Conservation (phyloP, 2,329 filamentous ascomycete species). For the Curvularia sp. region DNA sequence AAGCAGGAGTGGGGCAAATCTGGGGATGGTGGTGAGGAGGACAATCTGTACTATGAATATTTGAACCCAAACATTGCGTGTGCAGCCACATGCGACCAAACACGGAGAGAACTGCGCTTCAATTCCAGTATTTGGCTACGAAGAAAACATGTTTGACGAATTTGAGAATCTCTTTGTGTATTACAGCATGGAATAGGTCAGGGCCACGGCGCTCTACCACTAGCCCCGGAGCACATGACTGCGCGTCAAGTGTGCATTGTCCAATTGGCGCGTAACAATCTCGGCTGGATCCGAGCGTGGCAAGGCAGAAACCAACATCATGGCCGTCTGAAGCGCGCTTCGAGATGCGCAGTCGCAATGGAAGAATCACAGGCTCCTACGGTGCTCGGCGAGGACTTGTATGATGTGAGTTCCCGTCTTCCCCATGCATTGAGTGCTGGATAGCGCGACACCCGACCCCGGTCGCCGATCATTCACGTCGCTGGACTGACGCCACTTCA, state of each 20-base stretch:
- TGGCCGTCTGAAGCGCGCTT: slow-evolving; percentile 10
- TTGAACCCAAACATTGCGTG: slow-evolving; percentile 18
- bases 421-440: slow-evolving; percentile 14
- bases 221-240: slow-evolving; percentile 23
- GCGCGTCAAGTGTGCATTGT: slow-evolving; percentile 17
- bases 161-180: neutral
- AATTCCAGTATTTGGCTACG: neutral
- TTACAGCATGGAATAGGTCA: neutral
- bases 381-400: slow-evolving; percentile 39
- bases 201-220: neutral
- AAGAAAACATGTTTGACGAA: neutral
- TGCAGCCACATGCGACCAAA: slow-evolving; percentile 9
- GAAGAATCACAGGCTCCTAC: slow-evolving; percentile 41
- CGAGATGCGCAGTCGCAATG: slow-evolving; percentile 33
- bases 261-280: slow-evolving; percentile 24
- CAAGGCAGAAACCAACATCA: slow-evolving; percentile 29
- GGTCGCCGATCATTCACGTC: slow-evolving; percentile 38
- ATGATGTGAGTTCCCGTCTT: slow-evolving; percentile 45
- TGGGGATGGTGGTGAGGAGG: slow-evolving; percentile 1
- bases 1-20: neutral
- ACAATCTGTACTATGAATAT: slow-evolving; percentile 7
- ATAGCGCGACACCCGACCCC: slow-evolving; percentile 32
- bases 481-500: slow-evolving; percentile 34
- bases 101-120: neutral
- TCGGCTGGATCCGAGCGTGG: slow-evolving; percentile 18